A percentile compares a stretch with the other conserved stretches of the same genome.
phyloP scores from a whole-genome alignment of 495 filamentous ascomycete species.

The Apodospora peruviana region DNA sequence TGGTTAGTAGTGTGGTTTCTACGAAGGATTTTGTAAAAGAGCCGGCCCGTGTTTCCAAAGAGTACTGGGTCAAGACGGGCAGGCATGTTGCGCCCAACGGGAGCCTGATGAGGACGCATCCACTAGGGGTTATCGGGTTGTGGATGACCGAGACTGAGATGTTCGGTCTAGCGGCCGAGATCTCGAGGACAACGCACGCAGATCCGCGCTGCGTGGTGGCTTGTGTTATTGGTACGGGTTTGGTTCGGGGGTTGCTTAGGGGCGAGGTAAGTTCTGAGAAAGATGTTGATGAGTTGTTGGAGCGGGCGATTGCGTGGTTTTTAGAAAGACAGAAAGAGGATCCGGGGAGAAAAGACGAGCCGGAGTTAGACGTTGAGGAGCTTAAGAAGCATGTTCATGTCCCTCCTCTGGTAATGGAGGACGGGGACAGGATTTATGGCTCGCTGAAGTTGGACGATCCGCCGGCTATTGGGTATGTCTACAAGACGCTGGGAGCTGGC shows the following conservation, averaged over 20 bases:
- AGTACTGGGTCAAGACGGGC: constrained; percentile 28
- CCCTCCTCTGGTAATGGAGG: no score
- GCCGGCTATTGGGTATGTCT: constrained; percentile 42
- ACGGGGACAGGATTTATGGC: constrained; percentile 10
- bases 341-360: constrained; percentile 14
- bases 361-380: constrained; percentile 28
- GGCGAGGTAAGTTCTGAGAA: constrained; percentile 32
- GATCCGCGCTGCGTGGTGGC: constrained; percentile 43
- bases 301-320: constrained; percentile 18
- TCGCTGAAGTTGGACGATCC: constrained; percentile 31
- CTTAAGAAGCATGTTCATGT: constrained; percentile 22
- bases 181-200: constrained; percentile 35
- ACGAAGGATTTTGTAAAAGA: constrained; percentile 22
- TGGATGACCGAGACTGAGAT: constrained; percentile 23
- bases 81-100: constrained; percentile 39
- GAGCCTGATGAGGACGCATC: constrained; percentile 43
- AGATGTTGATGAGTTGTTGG: constrained; percentile 28
- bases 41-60: constrained; percentile 24
- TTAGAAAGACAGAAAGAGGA: constrained; percentile 1
- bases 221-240: constrained; percentile 33
- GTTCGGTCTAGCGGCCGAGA: constrained; percentile 21
- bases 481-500: constrained; percentile 40
- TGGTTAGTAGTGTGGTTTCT: constrained; percentile 30
- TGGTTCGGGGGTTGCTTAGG: constrained; percentile 36
- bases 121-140: constrained; percentile 36